Percentiles rank a stretch among this genome's conserved stretches.
Conservation (phyloP, 805 yeast genomes). For the Scheffersomyces amazonensis region DNA sequence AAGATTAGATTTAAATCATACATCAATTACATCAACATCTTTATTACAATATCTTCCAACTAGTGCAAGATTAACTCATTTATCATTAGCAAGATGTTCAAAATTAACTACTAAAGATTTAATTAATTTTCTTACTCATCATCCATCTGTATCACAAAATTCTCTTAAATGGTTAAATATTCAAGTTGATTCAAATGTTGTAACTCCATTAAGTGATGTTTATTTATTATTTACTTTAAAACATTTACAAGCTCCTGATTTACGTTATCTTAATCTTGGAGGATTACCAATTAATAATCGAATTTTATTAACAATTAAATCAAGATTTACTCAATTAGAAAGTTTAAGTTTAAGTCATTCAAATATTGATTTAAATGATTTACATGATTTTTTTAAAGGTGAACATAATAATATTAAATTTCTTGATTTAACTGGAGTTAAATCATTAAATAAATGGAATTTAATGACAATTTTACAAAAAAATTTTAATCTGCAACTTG, state of each 20-base stretch:
- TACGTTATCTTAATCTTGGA: constrained; percentile 56
- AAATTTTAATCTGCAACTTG: constrained; percentile 31
- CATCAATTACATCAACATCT: constrained; percentile 66
- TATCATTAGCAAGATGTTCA: constrained; percentile 57
- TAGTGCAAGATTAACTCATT: constrained; percentile 64
- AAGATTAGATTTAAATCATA: constrained; percentile 77
- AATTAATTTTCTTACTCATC: constrained; percentile 64
- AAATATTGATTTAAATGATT: constrained; percentile 32
- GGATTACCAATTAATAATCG: constrained; percentile 56
- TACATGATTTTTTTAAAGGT: constrained; percentile 30
- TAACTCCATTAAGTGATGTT: constrained; percentile 52
- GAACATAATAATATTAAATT: constrained; percentile 40
- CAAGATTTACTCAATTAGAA: constrained; percentile 37
- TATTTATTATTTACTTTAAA: constrained; percentile 46
- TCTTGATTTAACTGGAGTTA: constrained; percentile 66
- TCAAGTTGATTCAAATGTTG: constrained; percentile 61
- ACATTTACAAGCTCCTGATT: constrained; percentile 41
- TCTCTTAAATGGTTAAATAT: constrained; percentile 65
- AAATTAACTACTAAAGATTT: constrained; percentile 71
- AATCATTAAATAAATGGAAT: constrained; percentile 58
- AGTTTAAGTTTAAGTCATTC: constrained; percentile 44
- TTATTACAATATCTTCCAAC: constrained; percentile 51
- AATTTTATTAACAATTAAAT: constrained; percentile 36
- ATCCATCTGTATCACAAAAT: constrained; percentile 55
- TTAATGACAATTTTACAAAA: constrained; percentile 25